A percentile compares a stretch with the other conserved stretches of the same genome.
phyloP scores from a whole-genome alignment of 768 basidiomycete species.

The Chalciporus piperatus region DNA sequence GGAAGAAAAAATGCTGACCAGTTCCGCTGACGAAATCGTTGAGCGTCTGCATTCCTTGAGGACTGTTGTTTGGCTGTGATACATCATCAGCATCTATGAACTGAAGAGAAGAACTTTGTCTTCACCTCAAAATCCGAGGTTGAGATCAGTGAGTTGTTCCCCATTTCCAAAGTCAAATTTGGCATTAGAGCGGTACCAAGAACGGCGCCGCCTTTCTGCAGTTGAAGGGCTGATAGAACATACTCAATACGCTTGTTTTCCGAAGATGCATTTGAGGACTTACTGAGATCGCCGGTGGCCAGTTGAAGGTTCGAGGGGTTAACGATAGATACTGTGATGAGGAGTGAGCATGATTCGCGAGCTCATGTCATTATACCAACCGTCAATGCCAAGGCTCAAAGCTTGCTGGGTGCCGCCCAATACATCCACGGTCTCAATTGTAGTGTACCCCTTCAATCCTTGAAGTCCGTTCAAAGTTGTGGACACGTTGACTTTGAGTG shows the following conservation, averaged over 20 bases:
- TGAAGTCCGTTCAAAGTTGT: slow-evolving; percentile 57
- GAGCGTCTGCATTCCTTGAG: slow-evolving; percentile 59
- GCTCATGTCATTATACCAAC: slow-evolving; percentile 30
- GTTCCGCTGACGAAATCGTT: slow-evolving; percentile 64
- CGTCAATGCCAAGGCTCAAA: slow-evolving; percentile 57
- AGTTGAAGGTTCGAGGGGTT: slow-evolving; percentile 71
- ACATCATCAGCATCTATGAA: slow-evolving; percentile 1
- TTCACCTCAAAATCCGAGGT: slow-evolving; percentile 50
- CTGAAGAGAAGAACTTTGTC: not conserved
- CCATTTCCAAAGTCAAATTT: slow-evolving; percentile 54
- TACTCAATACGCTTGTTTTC: not conserved
- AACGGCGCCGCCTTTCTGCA: slow-evolving; percentile 47
- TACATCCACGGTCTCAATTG: slow-evolving; percentile 62
- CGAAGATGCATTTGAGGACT: slow-evolving; percentile 19
- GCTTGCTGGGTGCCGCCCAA: slow-evolving; percentile 58
- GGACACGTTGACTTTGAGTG: slow-evolving; percentile 70
- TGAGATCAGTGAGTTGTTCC: slow-evolving; percentile 55
- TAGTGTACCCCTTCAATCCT: slow-evolving; percentile 55
- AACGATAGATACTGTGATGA: slow-evolving; percentile 49
- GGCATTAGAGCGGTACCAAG: slow-evolving; percentile 64
- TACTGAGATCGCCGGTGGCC: slow-evolving; percentile 60
- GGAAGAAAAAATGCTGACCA: slow-evolving; percentile 32
- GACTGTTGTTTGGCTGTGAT: slow-evolving; percentile 54
- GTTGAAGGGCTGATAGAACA: slow-evolving; percentile 46
- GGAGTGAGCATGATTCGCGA: not conserved